Conservation (phyloP, 2,329 filamentous ascomycete species). For the Cadophora sp. region DNA sequence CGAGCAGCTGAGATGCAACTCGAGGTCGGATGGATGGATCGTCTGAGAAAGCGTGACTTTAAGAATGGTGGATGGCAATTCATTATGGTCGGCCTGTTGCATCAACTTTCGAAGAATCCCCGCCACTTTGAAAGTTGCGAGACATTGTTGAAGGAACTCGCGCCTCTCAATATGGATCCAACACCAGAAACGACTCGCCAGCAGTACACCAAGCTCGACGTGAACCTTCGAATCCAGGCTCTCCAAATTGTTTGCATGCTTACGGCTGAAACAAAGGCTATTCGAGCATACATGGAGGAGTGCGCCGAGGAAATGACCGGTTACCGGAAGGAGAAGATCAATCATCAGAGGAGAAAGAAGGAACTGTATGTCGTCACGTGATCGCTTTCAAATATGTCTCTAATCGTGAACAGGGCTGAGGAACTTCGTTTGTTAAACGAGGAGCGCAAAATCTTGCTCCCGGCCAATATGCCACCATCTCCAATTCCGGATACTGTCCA, state of each 20-base stretch:
- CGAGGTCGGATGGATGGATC: conserved; percentile 83
- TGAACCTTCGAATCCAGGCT: conserved; percentile 81
- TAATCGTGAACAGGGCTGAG: conserved; percentile 62
- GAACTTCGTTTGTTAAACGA: conserved; percentile 75
- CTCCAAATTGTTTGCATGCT: conserved; percentile 88
- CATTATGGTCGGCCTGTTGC: conserved; percentile 84
- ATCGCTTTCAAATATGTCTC: conserved; percentile 10
- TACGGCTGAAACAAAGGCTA: conserved; percentile 82
- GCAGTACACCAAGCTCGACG: conserved; percentile 77
- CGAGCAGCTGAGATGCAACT: conserved; percentile 78
- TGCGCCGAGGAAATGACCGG: conserved; percentile 94
- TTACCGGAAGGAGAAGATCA: conserved; percentile 94
- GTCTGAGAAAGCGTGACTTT: conserved; percentile 84
- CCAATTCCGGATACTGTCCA: conserved; percentile 57
- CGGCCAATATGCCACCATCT: conserved; percentile 73
- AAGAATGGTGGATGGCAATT: conserved; percentile 88
- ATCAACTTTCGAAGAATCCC: conserved; percentile 82
- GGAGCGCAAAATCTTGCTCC: conserved; percentile 74
- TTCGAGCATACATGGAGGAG: conserved; percentile 88
- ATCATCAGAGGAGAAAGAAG: conserved; percentile 81
- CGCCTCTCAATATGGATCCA: conserved; percentile 77
- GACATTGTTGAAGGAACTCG: conserved; percentile 79
- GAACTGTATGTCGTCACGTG: conserved; percentile 58
- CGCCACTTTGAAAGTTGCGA: conserved; percentile 76
- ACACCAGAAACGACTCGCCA: conserved; percentile 74